Evolutionary conservation across 1,284 basidiomycete species (phyloP).

Genomic region (Peniophora sp.): DNA sequence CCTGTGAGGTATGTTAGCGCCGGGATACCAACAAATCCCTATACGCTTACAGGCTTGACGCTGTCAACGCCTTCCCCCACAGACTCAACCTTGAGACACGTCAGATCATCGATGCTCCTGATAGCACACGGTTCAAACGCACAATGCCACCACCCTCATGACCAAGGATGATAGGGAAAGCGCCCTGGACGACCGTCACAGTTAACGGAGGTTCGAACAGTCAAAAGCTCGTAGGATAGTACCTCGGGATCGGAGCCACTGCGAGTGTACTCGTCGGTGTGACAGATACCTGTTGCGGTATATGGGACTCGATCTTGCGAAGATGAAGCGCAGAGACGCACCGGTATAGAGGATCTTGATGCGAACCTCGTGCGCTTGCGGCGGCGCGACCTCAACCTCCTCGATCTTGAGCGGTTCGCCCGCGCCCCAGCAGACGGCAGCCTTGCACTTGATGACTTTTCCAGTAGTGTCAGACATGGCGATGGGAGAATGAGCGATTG

Average conservation of each 20-base stretch:
- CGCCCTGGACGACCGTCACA: conserved; percentile 42
- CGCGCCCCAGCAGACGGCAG: conserved; percentile 95
- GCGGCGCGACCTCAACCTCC: conserved; percentile 90
- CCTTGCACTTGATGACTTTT: conserved; percentile 86
- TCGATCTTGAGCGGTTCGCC: conserved; percentile 87
- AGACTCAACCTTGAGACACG: conserved; percentile 71
- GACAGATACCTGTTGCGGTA: conserved; percentile 75
- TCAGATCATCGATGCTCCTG: conserved; percentile 10
- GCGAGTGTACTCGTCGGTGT: conserved; percentile 97
- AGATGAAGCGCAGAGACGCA: conserved; percentile 22
- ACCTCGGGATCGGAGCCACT: conserved; percentile 95
- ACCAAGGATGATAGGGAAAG: conserved; percentile 92
- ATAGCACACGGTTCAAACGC: conserved; percentile 22
- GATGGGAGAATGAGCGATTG: conserved; percentile 2
- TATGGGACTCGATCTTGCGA: conserved; percentile 1
- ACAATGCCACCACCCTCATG: conserved; percentile 87
- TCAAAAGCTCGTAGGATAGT: conserved; percentile 1
- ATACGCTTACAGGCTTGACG: conserved; percentile 53
- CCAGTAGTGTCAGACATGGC: conserved; percentile 64
- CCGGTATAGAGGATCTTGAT: conserved; percentile 89
- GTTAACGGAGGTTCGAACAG: conserved; percentile 4
- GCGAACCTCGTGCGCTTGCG: conserved; percentile 85
- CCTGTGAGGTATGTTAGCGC: conserved; percentile 26
- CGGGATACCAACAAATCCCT: conserved; percentile 2
- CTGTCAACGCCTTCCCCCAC: conserved; percentile 89